Conservation (phyloP, 2,329 filamentous ascomycete species). For the Diaporthe helianthi region DNA sequence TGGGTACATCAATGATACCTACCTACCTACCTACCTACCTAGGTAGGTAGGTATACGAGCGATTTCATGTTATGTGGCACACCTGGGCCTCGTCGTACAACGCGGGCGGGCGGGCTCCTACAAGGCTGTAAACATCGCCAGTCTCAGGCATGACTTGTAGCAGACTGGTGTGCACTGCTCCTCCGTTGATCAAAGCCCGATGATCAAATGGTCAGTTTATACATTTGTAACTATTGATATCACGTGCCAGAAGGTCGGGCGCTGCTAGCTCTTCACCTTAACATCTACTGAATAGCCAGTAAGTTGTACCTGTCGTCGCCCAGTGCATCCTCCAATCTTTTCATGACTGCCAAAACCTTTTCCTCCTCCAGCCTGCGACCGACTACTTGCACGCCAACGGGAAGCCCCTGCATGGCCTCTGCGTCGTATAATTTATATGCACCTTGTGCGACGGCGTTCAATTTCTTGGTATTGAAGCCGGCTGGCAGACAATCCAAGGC, state of each 20-base stretch:
- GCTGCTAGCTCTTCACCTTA: constrained; percentile 54
- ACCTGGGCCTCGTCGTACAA: not conserved
- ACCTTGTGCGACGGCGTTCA: constrained; percentile 82
- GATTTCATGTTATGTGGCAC: too few species aligned
- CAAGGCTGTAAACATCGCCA: too few species aligned
- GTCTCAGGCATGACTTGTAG: not conserved
- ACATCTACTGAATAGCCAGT: constrained; percentile 54
- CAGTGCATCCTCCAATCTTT: constrained; percentile 76
- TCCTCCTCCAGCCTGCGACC: constrained; percentile 84
- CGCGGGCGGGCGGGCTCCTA: constrained; percentile 15
- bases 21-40: too few species aligned
- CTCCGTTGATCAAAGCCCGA: not conserved
- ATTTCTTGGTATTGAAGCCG: constrained; percentile 64
- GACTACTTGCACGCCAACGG: constrained; percentile 85
- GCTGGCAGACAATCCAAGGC: constrained; percentile 69
- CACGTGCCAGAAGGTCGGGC: constrained; percentile 52
- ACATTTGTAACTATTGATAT: too few species aligned
- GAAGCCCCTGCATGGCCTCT: constrained; percentile 82
- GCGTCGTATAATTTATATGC: constrained; percentile 89
- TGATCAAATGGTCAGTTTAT: constrained; percentile 32
- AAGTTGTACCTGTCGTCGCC: constrained; percentile 62
- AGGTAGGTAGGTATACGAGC: too few species aligned
- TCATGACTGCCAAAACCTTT: constrained; percentile 84
- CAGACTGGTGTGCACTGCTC: not conserved
- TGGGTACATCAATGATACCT: too few species aligned